Conservation (phyloP, 768 basidiomycete genomes). For the Kwoniella mangroviensis region DNA sequence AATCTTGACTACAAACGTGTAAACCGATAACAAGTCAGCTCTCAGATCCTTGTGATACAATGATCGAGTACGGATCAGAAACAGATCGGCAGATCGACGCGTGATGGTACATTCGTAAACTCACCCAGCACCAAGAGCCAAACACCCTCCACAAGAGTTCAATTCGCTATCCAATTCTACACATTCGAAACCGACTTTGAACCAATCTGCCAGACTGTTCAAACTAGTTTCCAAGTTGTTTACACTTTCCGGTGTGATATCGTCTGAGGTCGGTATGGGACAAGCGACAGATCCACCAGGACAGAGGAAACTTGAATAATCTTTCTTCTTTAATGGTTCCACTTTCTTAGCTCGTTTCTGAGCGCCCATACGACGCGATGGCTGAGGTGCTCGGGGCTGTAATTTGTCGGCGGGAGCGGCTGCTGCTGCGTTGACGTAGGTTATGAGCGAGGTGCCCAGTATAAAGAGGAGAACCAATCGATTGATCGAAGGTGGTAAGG, state of each 20-base stretch:
- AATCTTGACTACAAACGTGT: conserved; percentile 48
- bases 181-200: conserved; percentile 58
- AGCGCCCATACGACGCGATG: conserved; percentile 50
- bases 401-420: conserved; percentile 34
- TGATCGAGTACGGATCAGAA: conserved; percentile 9
- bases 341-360: conserved; percentile 34
- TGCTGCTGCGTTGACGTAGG: conserved; percentile 29
- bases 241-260: conserved; percentile 35
- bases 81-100: conserved; percentile 2
- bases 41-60: neutral
- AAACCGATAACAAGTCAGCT: conserved; percentile 11
- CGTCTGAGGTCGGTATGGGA: conserved; percentile 40
- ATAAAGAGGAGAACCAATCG: conserved; percentile 38
- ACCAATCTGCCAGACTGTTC: conserved; percentile 56
- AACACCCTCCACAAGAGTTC: conserved; percentile 57
- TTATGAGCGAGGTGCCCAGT: conserved; percentile 38
- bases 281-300: conserved; percentile 53
- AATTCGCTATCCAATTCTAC: conserved; percentile 56
- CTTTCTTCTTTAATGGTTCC: conserved; percentile 52
- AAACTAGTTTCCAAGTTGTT: conserved; percentile 40
- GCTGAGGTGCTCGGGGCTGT: conserved; percentile 42
- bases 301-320: conserved; percentile 58
- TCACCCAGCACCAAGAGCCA: conserved; percentile 54
- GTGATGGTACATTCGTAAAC: conserved; percentile 36
- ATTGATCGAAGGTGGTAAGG: conserved; percentile 31